These are phyloP conservation scores for Phytophthora litchii DNA, from an alignment of 352 stramenopile genomes.

Conservation along the genomic window DNA sequence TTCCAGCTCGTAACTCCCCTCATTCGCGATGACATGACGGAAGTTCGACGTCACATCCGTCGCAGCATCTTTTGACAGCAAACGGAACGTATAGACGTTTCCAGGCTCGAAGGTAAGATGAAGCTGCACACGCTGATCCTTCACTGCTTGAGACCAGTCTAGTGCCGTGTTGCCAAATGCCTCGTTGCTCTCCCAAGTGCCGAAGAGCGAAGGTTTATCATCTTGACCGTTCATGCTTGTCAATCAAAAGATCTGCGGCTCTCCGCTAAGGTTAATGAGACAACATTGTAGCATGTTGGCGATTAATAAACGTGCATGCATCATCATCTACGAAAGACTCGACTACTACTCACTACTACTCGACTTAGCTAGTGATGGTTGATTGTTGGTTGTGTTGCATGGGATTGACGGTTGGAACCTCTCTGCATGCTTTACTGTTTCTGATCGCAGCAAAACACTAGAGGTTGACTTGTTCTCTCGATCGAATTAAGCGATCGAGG, in stretches of 20 bases:
- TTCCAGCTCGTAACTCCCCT: slow-evolving; percentile 47
- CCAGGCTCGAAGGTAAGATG: slow-evolving; percentile 47
- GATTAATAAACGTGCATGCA: slow-evolving; percentile 33
- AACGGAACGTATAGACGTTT: slow-evolving; percentile 44
- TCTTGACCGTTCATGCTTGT: slow-evolving; percentile 12
- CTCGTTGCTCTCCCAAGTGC: slow-evolving; percentile 69
- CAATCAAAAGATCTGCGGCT: slow-evolving; percentile 24
- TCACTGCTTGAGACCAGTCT: slow-evolving; percentile 78
- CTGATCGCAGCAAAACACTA: slow-evolving; percentile 15
- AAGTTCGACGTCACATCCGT: slow-evolving; percentile 60
- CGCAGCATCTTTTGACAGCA: slow-evolving; percentile 26
- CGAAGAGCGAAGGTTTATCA: slow-evolving; percentile 25
- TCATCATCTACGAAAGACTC: slow-evolving; percentile 25
- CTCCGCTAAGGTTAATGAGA: background rate
- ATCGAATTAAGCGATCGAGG: slow-evolving; percentile 32
- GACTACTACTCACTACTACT: slow-evolving; percentile 32
- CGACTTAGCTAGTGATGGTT: slow-evolving; percentile 20
- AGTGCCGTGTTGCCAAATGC: slow-evolving; percentile 79
- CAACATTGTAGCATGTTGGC: slow-evolving; percentile 18
- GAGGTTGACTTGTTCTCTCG: slow-evolving; percentile 16
- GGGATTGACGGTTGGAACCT: slow-evolving; percentile 17
- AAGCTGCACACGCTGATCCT: slow-evolving; percentile 49
- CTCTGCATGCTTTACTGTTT: slow-evolving; percentile 22
- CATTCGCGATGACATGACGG: slow-evolving; percentile 50
- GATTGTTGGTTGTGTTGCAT: slow-evolving; percentile 8